A percentile compares a stretch with the other conserved stretches of the same genome.
Evolutionary conservation across 805 yeast genomes (phyloP).

Genomic region (Saccharomycopsis babjevae): DNA sequence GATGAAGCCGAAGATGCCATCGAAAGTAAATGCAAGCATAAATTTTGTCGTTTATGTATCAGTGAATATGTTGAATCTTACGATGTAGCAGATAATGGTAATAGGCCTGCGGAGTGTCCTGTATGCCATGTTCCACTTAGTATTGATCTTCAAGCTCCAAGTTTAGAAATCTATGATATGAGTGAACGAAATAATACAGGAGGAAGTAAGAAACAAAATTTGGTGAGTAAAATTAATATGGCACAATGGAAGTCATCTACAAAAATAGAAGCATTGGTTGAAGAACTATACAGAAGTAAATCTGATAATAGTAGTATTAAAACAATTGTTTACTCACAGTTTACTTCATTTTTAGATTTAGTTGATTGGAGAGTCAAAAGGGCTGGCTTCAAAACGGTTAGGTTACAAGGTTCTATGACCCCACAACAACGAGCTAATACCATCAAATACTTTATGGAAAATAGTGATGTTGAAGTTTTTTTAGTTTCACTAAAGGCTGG

Average conservation of each 20-base stretch:
- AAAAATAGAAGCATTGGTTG: slow-evolving; percentile 91
- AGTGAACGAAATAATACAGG: slow-evolving; percentile 38
- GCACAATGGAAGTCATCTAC: slow-evolving; percentile 85
- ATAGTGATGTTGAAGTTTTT: slow-evolving; percentile 85
- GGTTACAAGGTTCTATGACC: slow-evolving; percentile 93
- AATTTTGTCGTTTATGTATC: slow-evolving; percentile 86
- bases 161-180: slow-evolving; percentile 56
- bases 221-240: slow-evolving; percentile 81
- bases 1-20: slow-evolving; percentile 98
- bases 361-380: slow-evolving; percentile 92
- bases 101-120: slow-evolving; percentile 68
- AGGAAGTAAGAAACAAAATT: slow-evolving; percentile 38
- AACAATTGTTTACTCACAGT: slow-evolving; percentile 94
- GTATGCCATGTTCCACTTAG: slow-evolving; percentile 91
- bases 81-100: slow-evolving; percentile 26
- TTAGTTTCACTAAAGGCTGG: slow-evolving; percentile 95
- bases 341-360: slow-evolving; percentile 90
- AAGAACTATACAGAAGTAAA: slow-evolving; percentile 78
- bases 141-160: slow-evolving; percentile 81
- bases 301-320: slow-evolving; percentile 84
- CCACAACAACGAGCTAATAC: slow-evolving; percentile 92
- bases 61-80: slow-evolving; percentile 81
- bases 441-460: slow-evolving; percentile 85
- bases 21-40: slow-evolving; percentile 87
- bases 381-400: slow-evolving; percentile 92